Evolutionary conservation across 1,139 yeast species (phyloP).

Genomic region (Saccharomyces uvarum): DNA sequence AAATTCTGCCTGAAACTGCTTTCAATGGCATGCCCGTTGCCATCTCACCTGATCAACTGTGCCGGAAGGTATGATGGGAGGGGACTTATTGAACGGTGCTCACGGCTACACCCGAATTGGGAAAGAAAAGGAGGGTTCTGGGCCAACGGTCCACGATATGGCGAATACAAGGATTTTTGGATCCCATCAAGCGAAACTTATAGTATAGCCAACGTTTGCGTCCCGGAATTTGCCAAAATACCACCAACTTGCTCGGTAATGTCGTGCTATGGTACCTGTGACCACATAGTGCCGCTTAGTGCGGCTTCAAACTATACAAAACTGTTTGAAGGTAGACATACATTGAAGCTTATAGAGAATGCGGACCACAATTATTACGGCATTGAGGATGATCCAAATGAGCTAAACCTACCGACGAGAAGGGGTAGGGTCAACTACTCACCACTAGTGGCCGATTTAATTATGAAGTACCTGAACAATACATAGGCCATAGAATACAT

Average conservation of each 20-base stretch:
- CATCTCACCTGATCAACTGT: constrained; percentile 65
- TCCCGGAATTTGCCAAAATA: constrained; percentile 38
- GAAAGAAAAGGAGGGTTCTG: constrained; percentile 34
- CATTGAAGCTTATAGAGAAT: constrained; percentile 47
- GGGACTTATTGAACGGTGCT: constrained; percentile 30
- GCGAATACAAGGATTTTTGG: constrained; percentile 37
- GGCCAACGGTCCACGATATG: constrained; percentile 43
- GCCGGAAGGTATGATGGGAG: constrained; percentile 53
- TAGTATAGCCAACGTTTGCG: constrained; percentile 47
- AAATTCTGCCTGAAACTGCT: constrained; percentile 40
- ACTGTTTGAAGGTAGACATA: constrained; percentile 50
- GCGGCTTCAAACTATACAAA: constrained; percentile 59
- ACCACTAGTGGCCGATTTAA: constrained; percentile 38
- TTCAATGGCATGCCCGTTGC: constrained; percentile 28
- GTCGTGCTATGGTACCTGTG: constrained; percentile 65
- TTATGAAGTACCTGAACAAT: constrained; percentile 1
- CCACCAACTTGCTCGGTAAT: constrained; percentile 47
- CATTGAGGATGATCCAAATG: constrained; percentile 32
- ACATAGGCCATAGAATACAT: neutral
- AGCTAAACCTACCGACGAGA: constrained; percentile 39
- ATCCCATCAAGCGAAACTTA: constrained; percentile 48
- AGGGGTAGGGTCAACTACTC: constrained; percentile 51
- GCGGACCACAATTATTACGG: constrained; percentile 85
- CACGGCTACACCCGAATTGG: constrained; percentile 32
- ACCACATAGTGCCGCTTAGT: constrained; percentile 49